phyloP scores from a whole-genome alignment of 2,329 filamentous ascomycete genomes.

The Pleurostoma richardsiae region DNA sequence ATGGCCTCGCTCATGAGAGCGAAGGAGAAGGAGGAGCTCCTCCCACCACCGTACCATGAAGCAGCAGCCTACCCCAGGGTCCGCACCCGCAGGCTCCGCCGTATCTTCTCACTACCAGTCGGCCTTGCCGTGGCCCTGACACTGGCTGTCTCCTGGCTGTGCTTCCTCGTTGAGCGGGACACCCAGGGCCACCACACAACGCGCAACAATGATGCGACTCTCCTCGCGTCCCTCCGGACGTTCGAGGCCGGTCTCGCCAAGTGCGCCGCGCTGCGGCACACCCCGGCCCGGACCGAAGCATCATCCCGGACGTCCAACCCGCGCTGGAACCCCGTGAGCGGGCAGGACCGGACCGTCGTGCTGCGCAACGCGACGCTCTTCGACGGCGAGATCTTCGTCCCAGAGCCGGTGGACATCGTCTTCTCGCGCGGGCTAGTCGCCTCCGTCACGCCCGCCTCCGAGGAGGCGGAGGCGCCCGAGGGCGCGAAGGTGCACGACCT shows the following conservation, averaged over 20 bases:
- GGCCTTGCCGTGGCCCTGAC: not conserved
- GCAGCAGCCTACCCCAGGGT: conserved; percentile 5
- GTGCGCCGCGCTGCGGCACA: conserved; percentile 3
- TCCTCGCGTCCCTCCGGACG: not conserved
- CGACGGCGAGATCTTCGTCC: conserved; percentile 30
- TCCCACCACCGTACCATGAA: conserved; percentile 6
- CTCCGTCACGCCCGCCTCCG: conserved; percentile 17
- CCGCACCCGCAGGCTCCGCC: conserved; percentile 1
- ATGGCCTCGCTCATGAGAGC: too few relatives aligned
- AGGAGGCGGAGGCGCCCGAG: conserved; percentile 2
- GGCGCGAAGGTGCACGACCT: conserved; percentile 20
- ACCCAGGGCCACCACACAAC: too few relatives aligned
- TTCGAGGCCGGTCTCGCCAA: conserved; percentile 5
- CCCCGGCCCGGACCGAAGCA: conserved; percentile 2
- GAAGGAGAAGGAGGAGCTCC: too few relatives aligned
- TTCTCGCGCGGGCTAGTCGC: conserved; percentile 31
- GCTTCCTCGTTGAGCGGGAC: not conserved
- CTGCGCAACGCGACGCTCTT: conserved; percentile 36
- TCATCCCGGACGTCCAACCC: conserved; percentile 21
- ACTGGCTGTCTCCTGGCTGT: not conserved
- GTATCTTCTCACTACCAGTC: not conserved
- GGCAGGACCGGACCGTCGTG: conserved; percentile 28
- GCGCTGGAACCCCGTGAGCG: conserved; percentile 30
- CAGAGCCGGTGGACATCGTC: conserved; percentile 26
- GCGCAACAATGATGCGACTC: too few relatives aligned